A percentile compares a stretch with the other conserved stretches of the same genome.
These are phyloP conservation scores for Pseudozyma sp. DNA, from an alignment of 1,284 basidiomycete genomes.

Conservation along the genomic window DNA sequence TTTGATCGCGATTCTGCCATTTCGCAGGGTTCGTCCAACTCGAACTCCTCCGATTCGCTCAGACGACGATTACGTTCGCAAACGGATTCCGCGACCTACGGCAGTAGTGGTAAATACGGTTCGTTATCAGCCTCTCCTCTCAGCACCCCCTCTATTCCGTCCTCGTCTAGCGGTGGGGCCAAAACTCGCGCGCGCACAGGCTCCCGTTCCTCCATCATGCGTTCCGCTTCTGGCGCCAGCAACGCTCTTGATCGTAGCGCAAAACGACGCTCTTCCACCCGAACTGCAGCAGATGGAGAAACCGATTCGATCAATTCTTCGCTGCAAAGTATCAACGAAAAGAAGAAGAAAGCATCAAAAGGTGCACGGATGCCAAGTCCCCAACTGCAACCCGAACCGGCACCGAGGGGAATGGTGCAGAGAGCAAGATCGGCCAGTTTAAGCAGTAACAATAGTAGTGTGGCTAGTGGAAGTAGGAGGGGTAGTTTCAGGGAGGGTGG, in stretches of 20 bases:
- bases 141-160: neutral
- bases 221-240: conserved; percentile 19
- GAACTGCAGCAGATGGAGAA: conserved; percentile 1
- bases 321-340: conserved; percentile 1
- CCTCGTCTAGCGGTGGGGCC: conserved; percentile 6
- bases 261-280: conserved; percentile 10
- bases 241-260: conserved; percentile 6
- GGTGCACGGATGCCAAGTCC: conserved; percentile 23
- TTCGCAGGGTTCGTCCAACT: conserved; percentile 14
- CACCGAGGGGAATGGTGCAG: conserved; percentile 44
- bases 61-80: conserved; percentile 7
- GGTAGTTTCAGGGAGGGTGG: conserved; percentile 18
- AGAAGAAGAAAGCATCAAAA: neutral
- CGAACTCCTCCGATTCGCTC: conserved; percentile 22
- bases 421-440: conserved; percentile 46
- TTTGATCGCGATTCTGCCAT: conserved; percentile 25
- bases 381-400: conserved; percentile 47
- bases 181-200: conserved; percentile 19
- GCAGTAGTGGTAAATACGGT: too few relatives aligned
- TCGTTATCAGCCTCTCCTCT: neutral
- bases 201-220: conserved; percentile 36
- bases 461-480: conserved; percentile 15
- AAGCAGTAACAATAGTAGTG: conserved; percentile 25
- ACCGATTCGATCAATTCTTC: conserved; percentile 10
- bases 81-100: neutral